phyloP scores from a whole-genome alignment of 306 rosid genomes.

The Cucumis hystrix region DNA sequence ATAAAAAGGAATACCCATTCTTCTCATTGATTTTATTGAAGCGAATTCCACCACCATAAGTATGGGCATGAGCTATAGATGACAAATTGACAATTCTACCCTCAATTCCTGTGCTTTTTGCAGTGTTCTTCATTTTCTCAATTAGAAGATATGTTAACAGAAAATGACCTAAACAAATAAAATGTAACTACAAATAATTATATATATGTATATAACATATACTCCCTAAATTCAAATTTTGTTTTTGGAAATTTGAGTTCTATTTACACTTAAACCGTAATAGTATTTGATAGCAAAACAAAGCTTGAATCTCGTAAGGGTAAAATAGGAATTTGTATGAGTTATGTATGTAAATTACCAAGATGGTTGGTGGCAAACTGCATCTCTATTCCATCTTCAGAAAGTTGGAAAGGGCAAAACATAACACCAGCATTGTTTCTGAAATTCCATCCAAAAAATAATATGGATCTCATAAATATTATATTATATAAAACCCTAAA shows the following conservation, averaged over 20 bases:
- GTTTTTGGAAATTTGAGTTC: too few relatives aligned
- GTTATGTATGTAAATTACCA: conserved; percentile 20
- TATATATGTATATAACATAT: too few relatives aligned
- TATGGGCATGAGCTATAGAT: conserved; percentile 66
- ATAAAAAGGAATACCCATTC: conserved; percentile 22
- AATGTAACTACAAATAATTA: neutral
- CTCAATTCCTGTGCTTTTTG: conserved; percentile 56
- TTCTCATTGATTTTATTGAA: conserved; percentile 54
- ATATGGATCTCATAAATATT: too few relatives aligned
- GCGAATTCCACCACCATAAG: conserved; percentile 44
- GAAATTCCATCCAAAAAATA: neutral
- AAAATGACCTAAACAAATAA: conserved; percentile 48
- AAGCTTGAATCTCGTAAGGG: too few relatives aligned
- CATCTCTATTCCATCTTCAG: conserved; percentile 72
- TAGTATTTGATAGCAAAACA: too few relatives aligned
- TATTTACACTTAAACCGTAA: too few relatives aligned
- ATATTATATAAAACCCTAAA: too few relatives aligned
- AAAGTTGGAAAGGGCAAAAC: conserved; percentile 74
- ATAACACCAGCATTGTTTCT: conserved; percentile 98
- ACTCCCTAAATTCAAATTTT: too few relatives aligned
- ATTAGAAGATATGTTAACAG: conserved; percentile 61
- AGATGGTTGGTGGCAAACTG: conserved; percentile 85
- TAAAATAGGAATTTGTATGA: too few relatives aligned
- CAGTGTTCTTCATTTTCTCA: conserved; percentile 68
- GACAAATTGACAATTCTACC: conserved; percentile 87